A percentile compares a stretch with the other conserved stretches of the same genome.
Conservation (phyloP, 1,284 basidiomycete genomes). For the Cutaneotrichosporon daszewskae region DNA sequence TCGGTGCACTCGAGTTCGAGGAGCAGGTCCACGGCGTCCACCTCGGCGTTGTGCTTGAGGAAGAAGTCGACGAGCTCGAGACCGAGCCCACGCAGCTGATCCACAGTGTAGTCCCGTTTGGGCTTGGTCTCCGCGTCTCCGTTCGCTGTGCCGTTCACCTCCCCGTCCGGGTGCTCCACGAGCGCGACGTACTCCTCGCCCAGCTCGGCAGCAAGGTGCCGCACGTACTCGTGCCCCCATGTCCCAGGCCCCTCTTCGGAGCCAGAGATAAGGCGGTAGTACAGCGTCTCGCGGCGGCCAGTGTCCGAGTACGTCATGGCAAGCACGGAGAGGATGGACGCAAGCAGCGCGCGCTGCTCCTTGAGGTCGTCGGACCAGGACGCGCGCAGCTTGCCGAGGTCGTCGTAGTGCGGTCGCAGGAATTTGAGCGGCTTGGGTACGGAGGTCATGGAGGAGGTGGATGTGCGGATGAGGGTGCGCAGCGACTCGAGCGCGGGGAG, state of each 20-base stretch:
- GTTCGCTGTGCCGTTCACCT: conserved; percentile 16
- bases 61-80: conserved; percentile 87
- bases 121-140: conserved; percentile 8
- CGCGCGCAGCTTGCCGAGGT: conserved; percentile 74
- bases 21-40: conserved; percentile 93
- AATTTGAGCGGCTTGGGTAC: conserved; percentile 99
- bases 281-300: conserved; percentile 86
- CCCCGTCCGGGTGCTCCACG: conserved; percentile 47
- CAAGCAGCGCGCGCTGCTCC: conserved; percentile 85
- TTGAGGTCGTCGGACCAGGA: conserved; percentile 61
- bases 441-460: conserved; percentile 99
- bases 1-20: conserved; percentile 91
- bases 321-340: conserved; percentile 96
- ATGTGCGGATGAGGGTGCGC: conserved; percentile 88
- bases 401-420: conserved; percentile 88
- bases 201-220: conserved; percentile 92
- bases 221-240: conserved; percentile 99
- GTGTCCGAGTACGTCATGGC: conserved; percentile 99
- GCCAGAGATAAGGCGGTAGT: conserved; percentile 79
- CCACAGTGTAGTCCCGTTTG: conserved; percentile 32
- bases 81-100: conserved; percentile 72
- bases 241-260: conserved; percentile 81
- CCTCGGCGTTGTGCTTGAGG: conserved; percentile 92
- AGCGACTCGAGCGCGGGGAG: conserved; percentile 89
- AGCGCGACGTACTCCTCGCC: conserved; percentile 74